A percentile compares a stretch with the other conserved stretches of the same genome.
phyloP scores from a whole-genome alignment of 805 yeast species.

The Cyberlindnera japonica region DNA sequence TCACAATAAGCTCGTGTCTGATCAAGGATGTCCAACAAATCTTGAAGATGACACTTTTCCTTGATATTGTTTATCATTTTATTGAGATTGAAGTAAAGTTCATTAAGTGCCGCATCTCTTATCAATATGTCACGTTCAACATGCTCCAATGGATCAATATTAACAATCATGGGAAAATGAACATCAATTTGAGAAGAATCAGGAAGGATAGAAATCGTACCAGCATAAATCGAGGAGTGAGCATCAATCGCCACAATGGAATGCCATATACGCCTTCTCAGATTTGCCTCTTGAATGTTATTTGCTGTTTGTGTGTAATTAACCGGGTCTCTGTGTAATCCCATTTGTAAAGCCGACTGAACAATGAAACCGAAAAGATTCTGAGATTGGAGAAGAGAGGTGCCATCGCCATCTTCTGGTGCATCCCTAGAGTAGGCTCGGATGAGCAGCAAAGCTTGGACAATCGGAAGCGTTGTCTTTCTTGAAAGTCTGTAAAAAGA shows the following conservation, averaged over 20 bases:
- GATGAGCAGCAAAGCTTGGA: constrained; percentile 40
- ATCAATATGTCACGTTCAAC: constrained; percentile 12
- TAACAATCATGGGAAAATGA: constrained; percentile 11
- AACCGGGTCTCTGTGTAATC: constrained; percentile 45
- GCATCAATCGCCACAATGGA: constrained; percentile 15
- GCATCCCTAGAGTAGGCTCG: constrained; percentile 38
- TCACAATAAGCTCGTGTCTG: constrained; percentile 13
- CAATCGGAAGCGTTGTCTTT: constrained; percentile 33
- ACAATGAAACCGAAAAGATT: constrained; percentile 34
- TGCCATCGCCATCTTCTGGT: constrained; percentile 46
- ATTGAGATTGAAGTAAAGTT: constrained; percentile 9
- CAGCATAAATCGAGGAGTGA: constrained; percentile 10
- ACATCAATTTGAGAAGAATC: constrained; percentile 12
- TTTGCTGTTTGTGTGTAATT: constrained; percentile 16
- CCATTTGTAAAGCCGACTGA: constrained; percentile 43
- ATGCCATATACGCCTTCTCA: constrained; percentile 23
- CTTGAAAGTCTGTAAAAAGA: constrained; percentile 38
- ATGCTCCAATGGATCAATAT: constrained; percentile 14
- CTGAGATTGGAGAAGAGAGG: constrained; percentile 36
- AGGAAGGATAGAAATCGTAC: constrained; percentile 15
- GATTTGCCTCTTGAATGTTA: constrained; percentile 10
- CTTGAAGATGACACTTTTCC: constrained; percentile 8
- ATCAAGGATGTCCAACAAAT: constrained; percentile 6
- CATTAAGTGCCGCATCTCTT: constrained; percentile 3
- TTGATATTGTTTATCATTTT: constrained; percentile 13